Percentiles rank a stretch among this genome's conserved stretches.
These are phyloP conservation scores for Trametes maxima DNA, from an alignment of 768 basidiomycete species.

Conservation along the genomic window DNA sequence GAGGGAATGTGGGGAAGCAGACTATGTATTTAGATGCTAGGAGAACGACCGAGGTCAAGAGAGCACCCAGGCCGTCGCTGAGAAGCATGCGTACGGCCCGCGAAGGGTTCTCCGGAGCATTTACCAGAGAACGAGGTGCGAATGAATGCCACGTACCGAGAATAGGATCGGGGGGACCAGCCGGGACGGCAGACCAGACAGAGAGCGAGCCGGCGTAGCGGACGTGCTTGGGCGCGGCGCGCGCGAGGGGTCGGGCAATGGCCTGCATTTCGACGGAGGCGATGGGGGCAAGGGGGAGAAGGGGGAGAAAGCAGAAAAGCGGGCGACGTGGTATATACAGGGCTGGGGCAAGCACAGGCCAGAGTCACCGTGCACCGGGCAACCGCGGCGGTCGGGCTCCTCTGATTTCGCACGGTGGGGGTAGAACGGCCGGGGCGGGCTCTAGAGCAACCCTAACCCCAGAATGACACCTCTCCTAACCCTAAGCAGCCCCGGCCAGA, in stretches of 20 bases:
- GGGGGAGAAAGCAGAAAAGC: constrained; percentile 26
- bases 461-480: constrained; percentile 1
- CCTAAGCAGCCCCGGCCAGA: constrained; percentile 10
- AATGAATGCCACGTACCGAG: constrained; percentile 58
- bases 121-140: constrained; percentile 6
- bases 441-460: constrained; percentile 22
- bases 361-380: constrained; percentile 3
- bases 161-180: constrained; percentile 92
- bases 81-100: constrained; percentile 4
- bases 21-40: background rate
- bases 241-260: constrained; percentile 45
- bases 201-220: constrained; percentile 52
- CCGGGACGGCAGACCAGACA: constrained; percentile 79
- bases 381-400: background rate
- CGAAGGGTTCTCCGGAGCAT: constrained; percentile 15
- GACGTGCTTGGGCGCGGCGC: constrained; percentile 49
- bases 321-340: constrained; percentile 15
- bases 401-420: constrained; percentile 22
- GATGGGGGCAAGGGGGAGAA: constrained; percentile 27
- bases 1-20: constrained; percentile 8
- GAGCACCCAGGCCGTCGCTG: background rate
- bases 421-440: constrained; percentile 20
- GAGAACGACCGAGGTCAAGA: background rate
- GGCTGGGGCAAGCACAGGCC: background rate
- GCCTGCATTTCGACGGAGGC: constrained; percentile 44